These are phyloP conservation scores for Globisporangium middletonii DNA, from an alignment of 352 stramenopile genomes.

Conservation along the genomic window DNA sequence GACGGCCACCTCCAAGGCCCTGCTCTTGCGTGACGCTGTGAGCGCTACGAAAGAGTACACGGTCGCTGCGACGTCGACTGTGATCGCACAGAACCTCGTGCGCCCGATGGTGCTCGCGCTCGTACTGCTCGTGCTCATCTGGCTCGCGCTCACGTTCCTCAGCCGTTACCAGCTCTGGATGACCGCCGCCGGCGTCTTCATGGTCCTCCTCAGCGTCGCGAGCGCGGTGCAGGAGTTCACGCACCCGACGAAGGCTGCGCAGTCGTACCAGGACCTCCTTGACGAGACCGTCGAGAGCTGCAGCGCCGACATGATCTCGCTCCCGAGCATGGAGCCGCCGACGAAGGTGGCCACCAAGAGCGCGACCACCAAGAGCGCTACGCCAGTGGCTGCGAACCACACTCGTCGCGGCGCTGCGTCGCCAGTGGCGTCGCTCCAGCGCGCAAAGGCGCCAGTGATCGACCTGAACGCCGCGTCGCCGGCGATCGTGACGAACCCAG, in stretches of 20 bases:
- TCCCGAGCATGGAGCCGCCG: constrained; percentile 38
- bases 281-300: constrained; percentile 53
- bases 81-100: constrained; percentile 12
- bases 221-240: constrained; percentile 64
- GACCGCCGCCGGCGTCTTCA: constrained; percentile 48
- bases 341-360: constrained; percentile 7
- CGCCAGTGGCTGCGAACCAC: constrained; percentile 16
- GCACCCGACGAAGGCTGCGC: constrained; percentile 20
- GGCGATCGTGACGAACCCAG: constrained; percentile 20
- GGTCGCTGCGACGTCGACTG: constrained; percentile 3
- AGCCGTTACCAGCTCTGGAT: constrained; percentile 63
- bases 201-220: constrained; percentile 54
- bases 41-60: constrained; percentile 18
- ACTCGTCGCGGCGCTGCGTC: constrained; percentile 1
- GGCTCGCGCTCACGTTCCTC: constrained; percentile 38
- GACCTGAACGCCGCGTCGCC: constrained; percentile 39
- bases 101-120: constrained; percentile 22
- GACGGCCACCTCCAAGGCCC: neutral
- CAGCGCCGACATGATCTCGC: constrained; percentile 35
- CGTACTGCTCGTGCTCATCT: constrained; percentile 35
- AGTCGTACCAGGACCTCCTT: constrained; percentile 52
- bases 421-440: constrained; percentile 1
- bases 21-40: neutral
- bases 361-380: constrained; percentile 8
- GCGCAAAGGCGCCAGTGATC: constrained; percentile 8